Evolutionary conservation across 805 yeast species (phyloP).

Genomic region (Yarrowia bubula): DNA sequence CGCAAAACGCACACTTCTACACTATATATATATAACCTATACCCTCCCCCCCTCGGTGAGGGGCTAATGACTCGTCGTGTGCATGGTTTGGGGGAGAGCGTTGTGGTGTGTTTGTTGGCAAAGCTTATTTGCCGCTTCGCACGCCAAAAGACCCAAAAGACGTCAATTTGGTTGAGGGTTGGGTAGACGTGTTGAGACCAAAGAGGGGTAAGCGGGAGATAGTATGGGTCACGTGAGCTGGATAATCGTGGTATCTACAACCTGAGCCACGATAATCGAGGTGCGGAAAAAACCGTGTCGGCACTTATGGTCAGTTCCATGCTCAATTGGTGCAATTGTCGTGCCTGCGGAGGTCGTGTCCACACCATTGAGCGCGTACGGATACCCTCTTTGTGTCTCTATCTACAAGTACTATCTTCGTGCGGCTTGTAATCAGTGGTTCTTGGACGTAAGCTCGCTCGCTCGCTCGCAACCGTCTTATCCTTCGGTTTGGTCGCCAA

Average conservation of each 20-base stretch:
- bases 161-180: background rate
- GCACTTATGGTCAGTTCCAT: too few species aligned
- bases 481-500: slow-evolving; percentile 12
- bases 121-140: slow-evolving; percentile 2
- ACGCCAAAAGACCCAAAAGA: background rate
- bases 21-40: too few species aligned
- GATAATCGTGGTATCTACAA: background rate
- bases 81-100: background rate
- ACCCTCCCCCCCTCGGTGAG: too few species aligned
- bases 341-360: too few species aligned
- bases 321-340: background rate
- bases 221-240: background rate
- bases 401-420: too few species aligned
- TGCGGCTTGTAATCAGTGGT: too few species aligned
- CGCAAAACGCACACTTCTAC: too few species aligned
- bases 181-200: slow-evolving; percentile 8
- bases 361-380: too few species aligned
- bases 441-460: too few species aligned
- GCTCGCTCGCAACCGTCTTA: slow-evolving; percentile 7
- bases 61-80: background rate
- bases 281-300: background rate
- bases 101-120: slow-evolving; percentile 1
- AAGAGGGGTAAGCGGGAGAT: background rate
- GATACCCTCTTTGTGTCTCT: too few species aligned
- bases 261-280: too few species aligned